phyloP scores from a whole-genome alignment of 345 rosid species.

The Pistacia vera region DNA sequence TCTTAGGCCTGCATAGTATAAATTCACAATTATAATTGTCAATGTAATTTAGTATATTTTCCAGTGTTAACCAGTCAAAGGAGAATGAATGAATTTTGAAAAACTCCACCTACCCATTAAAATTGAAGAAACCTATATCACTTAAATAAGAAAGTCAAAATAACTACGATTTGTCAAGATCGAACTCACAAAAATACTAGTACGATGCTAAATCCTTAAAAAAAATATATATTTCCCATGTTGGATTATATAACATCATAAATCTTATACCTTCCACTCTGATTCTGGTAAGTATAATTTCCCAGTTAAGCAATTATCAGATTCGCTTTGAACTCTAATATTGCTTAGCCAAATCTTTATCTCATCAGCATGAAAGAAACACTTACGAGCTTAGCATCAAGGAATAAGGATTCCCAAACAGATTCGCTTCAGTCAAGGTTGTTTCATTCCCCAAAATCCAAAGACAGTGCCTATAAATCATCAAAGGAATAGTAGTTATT shows the following conservation, averaged over 20 bases:
- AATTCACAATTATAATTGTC: too few species aligned
- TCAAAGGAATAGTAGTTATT: too few species aligned
- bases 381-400: conserved; percentile 44
- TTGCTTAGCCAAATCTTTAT: conserved; percentile 37
- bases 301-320: conserved; percentile 33
- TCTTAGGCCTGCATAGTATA: too few species aligned
- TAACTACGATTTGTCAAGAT: too few species aligned
- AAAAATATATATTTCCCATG: not conserved
- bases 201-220: not conserved
- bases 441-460: conserved; percentile 55
- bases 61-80: too few species aligned
- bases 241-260: not conserved
- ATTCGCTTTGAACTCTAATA: conserved; percentile 39
- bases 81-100: too few species aligned
- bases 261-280: conserved; percentile 46
- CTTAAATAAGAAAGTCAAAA: too few species aligned
- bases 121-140: too few species aligned
- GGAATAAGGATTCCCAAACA: conserved; percentile 36
- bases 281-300: conserved; percentile 30
- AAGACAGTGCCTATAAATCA: conserved; percentile 39
- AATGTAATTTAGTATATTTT: too few species aligned
- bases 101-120: too few species aligned
- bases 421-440: conserved; percentile 37
- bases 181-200: too few species aligned
- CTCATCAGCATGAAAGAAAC: conserved; percentile 51